Conservation (phyloP, 2,329 filamentous ascomycete species). For the Coniella vitis region DNA sequence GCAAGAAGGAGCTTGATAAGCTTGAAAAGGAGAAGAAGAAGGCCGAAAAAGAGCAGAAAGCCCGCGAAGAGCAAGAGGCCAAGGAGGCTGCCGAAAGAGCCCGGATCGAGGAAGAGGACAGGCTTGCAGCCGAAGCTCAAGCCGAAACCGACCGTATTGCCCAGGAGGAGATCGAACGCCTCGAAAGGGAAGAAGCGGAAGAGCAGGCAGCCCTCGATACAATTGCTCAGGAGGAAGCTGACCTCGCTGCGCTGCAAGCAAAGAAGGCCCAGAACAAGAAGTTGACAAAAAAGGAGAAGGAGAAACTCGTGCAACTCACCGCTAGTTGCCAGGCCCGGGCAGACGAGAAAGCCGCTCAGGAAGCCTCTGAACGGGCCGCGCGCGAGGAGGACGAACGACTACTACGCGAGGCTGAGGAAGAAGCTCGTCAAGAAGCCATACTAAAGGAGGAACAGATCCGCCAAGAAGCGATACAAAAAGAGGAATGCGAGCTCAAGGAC, state of each 20-base stretch:
- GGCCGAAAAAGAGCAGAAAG: constrained; percentile 21
- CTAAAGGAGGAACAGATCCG: constrained; percentile 8
- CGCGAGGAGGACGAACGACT: constrained; percentile 16
- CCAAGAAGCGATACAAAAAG: constrained; percentile 10
- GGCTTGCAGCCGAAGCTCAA: constrained; percentile 14
- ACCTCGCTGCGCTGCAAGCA: constrained; percentile 13
- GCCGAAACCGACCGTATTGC: constrained; percentile 11
- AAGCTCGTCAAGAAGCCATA: constrained; percentile 11
- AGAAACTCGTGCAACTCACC: constrained; percentile 8
- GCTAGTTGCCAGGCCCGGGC: constrained; percentile 15
- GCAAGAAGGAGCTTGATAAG: constrained; percentile 35
- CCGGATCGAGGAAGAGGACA: constrained; percentile 13
- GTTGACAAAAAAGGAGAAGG: constrained; percentile 11
- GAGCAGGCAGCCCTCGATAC: constrained; percentile 13
- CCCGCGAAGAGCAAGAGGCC: constrained; percentile 14
- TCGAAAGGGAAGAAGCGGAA: constrained; percentile 11
- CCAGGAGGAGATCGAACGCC: constrained; percentile 13
- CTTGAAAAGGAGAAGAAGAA: constrained; percentile 24
- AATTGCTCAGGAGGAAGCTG: constrained; percentile 15
- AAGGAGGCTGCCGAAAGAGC: constrained; percentile 14
- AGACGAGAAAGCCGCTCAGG: constrained; percentile 16
- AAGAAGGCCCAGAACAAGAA: constrained; percentile 13
- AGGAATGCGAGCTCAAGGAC: constrained; percentile 20
- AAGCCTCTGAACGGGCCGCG: constrained; percentile 13
- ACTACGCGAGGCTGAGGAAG: constrained; percentile 15